Conservation (phyloP, 192 early-diverging fungal genomes). For the Podila horticola region DNA sequence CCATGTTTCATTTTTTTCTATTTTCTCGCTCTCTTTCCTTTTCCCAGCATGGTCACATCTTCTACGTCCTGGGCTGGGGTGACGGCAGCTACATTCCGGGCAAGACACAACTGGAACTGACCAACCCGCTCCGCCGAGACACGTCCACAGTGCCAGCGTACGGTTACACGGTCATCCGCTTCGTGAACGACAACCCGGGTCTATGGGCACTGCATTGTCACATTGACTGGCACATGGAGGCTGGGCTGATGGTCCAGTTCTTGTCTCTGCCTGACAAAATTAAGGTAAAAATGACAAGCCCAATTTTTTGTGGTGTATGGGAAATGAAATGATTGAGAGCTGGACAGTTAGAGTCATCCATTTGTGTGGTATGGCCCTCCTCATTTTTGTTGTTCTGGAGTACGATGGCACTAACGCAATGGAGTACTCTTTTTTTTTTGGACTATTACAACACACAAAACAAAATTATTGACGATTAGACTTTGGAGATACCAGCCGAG, state of each 20-base stretch:
- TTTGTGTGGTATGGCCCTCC: too few species aligned
- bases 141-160: slow-evolving; percentile 34
- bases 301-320: too few species aligned
- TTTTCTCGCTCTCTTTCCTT: neutral
- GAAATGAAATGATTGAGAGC: too few species aligned
- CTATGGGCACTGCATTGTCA: slow-evolving; percentile 58
- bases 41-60: slow-evolving; percentile 46
- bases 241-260: slow-evolving; percentile 51
- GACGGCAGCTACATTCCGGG: slow-evolving; percentile 21
- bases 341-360: too few species aligned
- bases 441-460: too few species aligned
- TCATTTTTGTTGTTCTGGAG: too few species aligned
- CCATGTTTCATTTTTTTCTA: too few species aligned
- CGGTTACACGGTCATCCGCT: slow-evolving; percentile 39
- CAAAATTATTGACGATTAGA: neutral
- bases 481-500: slow-evolving; percentile 30
- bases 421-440: too few species aligned
- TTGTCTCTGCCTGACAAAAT: slow-evolving; percentile 26
- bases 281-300: neutral
- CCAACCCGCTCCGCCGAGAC: slow-evolving; percentile 45
- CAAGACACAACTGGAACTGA: slow-evolving; percentile 5
- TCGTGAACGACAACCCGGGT: slow-evolving; percentile 52
- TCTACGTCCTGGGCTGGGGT: slow-evolving; percentile 49
- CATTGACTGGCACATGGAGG: slow-evolving; percentile 60
- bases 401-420: too few species aligned